Conservation (phyloP, 768 basidiomycete species). For the Chlorophyllum brunneum region DNA sequence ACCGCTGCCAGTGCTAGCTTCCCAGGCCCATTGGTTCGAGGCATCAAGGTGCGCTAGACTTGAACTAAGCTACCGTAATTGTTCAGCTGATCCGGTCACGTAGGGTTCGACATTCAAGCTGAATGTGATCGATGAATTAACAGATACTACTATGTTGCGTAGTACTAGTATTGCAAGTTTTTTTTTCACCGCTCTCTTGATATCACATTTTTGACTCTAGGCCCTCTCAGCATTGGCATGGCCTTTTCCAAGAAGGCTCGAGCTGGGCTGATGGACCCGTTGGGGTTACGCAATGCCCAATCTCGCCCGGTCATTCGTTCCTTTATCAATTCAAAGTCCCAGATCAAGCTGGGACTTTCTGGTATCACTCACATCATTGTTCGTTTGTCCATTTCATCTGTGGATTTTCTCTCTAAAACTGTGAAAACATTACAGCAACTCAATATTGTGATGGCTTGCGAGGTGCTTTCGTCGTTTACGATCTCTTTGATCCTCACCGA, state of each 20-base stretch:
- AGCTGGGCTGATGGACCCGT: conserved; percentile 39
- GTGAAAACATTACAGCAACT: conserved; percentile 23
- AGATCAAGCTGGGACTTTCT: conserved; percentile 40
- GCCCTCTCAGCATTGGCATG: conserved; percentile 54
- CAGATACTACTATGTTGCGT: conserved; percentile 44
- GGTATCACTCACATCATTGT: conserved; percentile 36
- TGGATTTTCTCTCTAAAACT: no score
- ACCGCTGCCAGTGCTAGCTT: conserved; percentile 18
- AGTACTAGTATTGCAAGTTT: conserved; percentile 45
- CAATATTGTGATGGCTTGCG: conserved; percentile 59
- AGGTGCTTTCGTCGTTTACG: conserved; percentile 45
- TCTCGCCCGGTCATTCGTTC: conserved; percentile 34
- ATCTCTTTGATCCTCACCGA: conserved; percentile 32
- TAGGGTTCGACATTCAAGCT: conserved; percentile 41
- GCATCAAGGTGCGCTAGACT: conserved; percentile 21
- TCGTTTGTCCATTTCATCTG: not conserved
- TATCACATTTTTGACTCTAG: no score
- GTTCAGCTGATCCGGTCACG: not conserved
- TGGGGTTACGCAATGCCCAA: conserved; percentile 39
- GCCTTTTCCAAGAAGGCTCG: conserved; percentile 32
- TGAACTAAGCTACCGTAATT: not conserved
- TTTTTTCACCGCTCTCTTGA: not conserved
- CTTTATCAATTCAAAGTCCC: conserved; percentile 32
- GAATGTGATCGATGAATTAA: conserved; percentile 45
- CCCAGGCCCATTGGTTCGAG: conserved; percentile 28